These are phyloP conservation scores for Aciculoconidium aculeatum DNA, from an alignment of 805 yeast species.

Conservation along the genomic window DNA sequence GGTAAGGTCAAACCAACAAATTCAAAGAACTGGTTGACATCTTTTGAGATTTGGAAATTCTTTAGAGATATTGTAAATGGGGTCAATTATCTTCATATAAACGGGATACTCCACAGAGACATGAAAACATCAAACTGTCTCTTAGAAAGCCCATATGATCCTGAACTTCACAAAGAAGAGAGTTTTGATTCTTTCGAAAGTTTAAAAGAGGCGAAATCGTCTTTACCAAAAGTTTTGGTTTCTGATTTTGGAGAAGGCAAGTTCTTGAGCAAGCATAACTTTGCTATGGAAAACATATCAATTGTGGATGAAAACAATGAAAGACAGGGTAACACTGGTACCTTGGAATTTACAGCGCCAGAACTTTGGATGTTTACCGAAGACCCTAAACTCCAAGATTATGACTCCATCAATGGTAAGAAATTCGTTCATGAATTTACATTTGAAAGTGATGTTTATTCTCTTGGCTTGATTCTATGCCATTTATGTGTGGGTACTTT, in stretches of 20 bases:
- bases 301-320: slow-evolving; percentile 26
- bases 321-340: slow-evolving; percentile 83
- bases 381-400: too few relatives aligned
- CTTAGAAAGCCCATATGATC: slow-evolving; percentile 34
- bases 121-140: slow-evolving; percentile 86
- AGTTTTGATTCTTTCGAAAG: not conserved
- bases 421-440: slow-evolving; percentile 50
- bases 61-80: slow-evolving; percentile 67
- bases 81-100: slow-evolving; percentile 61
- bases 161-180: slow-evolving; percentile 1
- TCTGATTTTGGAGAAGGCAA: slow-evolving; percentile 91
- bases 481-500: slow-evolving; percentile 65
- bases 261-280: slow-evolving; percentile 49
- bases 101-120: slow-evolving; percentile 82
- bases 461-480: slow-evolving; percentile 78
- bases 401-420: slow-evolving; percentile 20
- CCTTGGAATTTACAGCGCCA: slow-evolving; percentile 84
- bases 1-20: slow-evolving; percentile 1
- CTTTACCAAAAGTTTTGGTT: slow-evolving; percentile 66
- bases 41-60: slow-evolving; percentile 61
- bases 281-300: slow-evolving; percentile 8
- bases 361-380: slow-evolving; percentile 50
- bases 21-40: slow-evolving; percentile 34
- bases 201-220: slow-evolving; percentile 13
- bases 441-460: slow-evolving; percentile 71